Conservation (phyloP, 805 yeast species). For the Candida pini region DNA sequence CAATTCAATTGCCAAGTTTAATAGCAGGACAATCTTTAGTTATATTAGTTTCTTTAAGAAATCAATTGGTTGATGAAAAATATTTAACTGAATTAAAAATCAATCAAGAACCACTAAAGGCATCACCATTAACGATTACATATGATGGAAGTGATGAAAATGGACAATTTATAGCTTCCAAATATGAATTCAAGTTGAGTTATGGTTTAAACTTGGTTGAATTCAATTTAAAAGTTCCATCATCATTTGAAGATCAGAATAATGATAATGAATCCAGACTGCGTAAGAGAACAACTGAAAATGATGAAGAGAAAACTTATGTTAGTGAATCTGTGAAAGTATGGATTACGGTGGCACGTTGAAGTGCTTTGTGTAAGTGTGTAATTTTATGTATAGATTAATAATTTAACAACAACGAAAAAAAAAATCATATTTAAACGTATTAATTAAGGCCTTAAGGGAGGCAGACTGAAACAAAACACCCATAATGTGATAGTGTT, state of each 20-base stretch:
- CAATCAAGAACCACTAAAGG: constrained; percentile 40
- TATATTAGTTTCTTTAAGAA: constrained; percentile 38
- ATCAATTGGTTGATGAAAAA: constrained; percentile 31
- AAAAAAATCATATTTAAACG: no score
- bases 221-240: constrained; percentile 28
- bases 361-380: no score
- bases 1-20: constrained; percentile 42
- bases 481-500: background rate
- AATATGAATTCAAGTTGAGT: constrained; percentile 42
- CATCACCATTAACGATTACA: constrained; percentile 35
- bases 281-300: constrained; percentile 3
- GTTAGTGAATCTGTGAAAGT: no score
- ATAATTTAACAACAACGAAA: no score
- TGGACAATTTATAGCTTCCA: constrained; percentile 26
- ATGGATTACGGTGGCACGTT: no score
- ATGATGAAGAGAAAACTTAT: constrained; percentile 10
- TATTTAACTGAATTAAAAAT: constrained; percentile 34
- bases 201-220: constrained; percentile 42
- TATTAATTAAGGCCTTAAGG: no score
- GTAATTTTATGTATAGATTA: no score
- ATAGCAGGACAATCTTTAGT: constrained; percentile 40
- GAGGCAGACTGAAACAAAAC: background rate
- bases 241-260: background rate
- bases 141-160: constrained; percentile 23
- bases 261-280: background rate